Conservation (phyloP, 2,329 filamentous ascomycete species). For the Colletotrichum sp. region DNA sequence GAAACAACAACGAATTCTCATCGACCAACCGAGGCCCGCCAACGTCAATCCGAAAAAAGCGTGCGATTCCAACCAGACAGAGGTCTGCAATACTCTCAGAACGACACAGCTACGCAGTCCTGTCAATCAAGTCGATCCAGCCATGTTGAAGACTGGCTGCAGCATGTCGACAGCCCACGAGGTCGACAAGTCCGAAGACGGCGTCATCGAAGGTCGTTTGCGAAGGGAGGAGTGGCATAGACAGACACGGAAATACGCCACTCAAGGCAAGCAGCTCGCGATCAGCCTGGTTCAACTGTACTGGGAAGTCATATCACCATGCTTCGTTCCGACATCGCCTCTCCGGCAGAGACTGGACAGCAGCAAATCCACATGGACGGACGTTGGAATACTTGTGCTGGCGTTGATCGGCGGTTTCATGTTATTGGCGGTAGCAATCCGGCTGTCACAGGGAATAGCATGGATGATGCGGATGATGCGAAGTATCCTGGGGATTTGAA, state of each 20-base stretch:
- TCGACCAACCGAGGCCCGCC: neutral
- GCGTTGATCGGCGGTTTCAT: conserved; percentile 3
- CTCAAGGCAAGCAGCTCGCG: conserved; percentile 7
- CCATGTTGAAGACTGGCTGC: neutral
- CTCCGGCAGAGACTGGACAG: conserved; percentile 1
- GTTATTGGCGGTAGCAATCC: conserved; percentile 1
- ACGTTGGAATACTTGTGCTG: neutral
- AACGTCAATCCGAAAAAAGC: neutral
- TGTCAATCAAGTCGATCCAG: neutral
- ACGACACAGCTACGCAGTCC: neutral
- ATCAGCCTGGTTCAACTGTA: neutral
- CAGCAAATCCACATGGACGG: conserved; percentile 9
- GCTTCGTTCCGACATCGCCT: conserved; percentile 18
- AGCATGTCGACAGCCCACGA: neutral
- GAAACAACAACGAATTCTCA: neutral
- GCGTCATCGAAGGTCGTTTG: conserved; percentile 20
- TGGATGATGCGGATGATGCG: conserved; percentile 1
- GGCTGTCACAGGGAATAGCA: neutral
- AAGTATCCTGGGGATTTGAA: neutral
- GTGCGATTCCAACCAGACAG: neutral
- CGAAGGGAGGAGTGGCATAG: neutral
- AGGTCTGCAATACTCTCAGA: neutral
- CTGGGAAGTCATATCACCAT: conserved; percentile 6
- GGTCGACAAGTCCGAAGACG: conserved; percentile 11
- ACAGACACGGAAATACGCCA: neutral